Evolutionary conservation across 345 rosid genomes (phyloP), one percentile per base, ranked within the genome.

Genomic region (Geranium rotundifolium): DNA sequence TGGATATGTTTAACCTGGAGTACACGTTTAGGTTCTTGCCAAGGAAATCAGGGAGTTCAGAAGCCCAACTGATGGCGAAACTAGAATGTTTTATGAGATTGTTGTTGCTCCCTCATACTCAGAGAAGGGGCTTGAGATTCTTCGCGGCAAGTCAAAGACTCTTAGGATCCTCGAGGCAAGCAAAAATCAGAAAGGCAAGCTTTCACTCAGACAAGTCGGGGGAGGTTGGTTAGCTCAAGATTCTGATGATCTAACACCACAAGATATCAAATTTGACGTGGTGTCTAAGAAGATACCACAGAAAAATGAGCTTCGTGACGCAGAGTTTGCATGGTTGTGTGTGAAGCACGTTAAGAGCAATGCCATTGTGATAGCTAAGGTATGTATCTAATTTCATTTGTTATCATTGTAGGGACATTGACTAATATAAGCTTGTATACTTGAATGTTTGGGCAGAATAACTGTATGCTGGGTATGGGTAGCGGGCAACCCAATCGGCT

Each of bases 291-390:
- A 76, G 69, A 64, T 68, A 58, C 95, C 89, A 3, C 70, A 58
- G 20, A 85, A 81, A 69, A 85, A 72, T 52, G 82, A 82, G 64
- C 82, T 93, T 58, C 54, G 61, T 6, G 96, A 93, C 77, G 99
- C 95, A 12, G 74, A 90, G 74, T 93, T 93, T 84, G 99, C 99
- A 1, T 93, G 99, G 97, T 79, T 88, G 7, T 93, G 99, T 59
- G 97, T 75, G 15, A 93, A 93, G 83, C 99, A 93, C 77, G 92
- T 90, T 41, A 93, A 90, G 86, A 93, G 99, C 77, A 93, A 93
- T 64, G 99, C 99, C 19, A 90, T 90, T 54, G 99, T 88, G 30
- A 81, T 93, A 57, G 97, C 95, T 8, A 93, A 88, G 96, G 97
- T 93, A 70, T 17, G 75, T 30, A 0, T 7, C 62, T 34, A 34